Base-by-base conservation (phyloP, 2,329 filamentous ascomycete genomes). In the Juglanconis oblonga region DNA sequence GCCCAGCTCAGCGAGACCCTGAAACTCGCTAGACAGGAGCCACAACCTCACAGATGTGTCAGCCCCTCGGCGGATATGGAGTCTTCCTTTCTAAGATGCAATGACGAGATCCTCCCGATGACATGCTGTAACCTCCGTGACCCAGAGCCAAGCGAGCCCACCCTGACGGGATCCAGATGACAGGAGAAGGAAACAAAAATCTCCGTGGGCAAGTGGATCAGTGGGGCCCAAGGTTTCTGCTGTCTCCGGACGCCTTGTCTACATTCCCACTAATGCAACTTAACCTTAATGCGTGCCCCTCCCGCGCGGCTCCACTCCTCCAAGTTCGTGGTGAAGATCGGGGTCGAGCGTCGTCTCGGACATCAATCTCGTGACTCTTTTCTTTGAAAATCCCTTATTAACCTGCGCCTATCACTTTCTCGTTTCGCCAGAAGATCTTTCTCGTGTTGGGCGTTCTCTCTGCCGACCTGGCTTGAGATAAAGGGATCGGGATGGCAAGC, bases 11-110 rank as follows among this genome's bases (percentile, higher is more conserved):
- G 55, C 55, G 56, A 57, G 65, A 72, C 77, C 77, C 79, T 82
- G 78, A 84, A 84, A 84, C 81, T 76, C 77, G 76, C 78, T 79
- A 80, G 75, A 67, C 69, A 67, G 71, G 71, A 74, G 74, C 73
- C 68, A 72, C 73, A 79, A 80, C 78, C 77, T 82, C 78, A 77
- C 71, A 68, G 72, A 64, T 68, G 77, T 79, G 71, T 79, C 79
- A 80, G 74, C 70, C 70, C 71, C 75, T 48, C 17, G 9, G 31
- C 31, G 45, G 5, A 8, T 3, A 32, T 33, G 47, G 47, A 53
- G 5, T 6, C 17, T 9, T 53, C 17, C 32, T 52, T 24, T 17
- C 47, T 10, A 4, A 32, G 29, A 7, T 17, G 17, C 17, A 17
- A 17, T 17, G 17, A 17, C 17, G 17, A 17, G 17, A 17, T 17